Evolutionary conservation across 495 filamentous ascomycete species (phyloP).

Genomic region (Talaromyces adpressus): DNA sequence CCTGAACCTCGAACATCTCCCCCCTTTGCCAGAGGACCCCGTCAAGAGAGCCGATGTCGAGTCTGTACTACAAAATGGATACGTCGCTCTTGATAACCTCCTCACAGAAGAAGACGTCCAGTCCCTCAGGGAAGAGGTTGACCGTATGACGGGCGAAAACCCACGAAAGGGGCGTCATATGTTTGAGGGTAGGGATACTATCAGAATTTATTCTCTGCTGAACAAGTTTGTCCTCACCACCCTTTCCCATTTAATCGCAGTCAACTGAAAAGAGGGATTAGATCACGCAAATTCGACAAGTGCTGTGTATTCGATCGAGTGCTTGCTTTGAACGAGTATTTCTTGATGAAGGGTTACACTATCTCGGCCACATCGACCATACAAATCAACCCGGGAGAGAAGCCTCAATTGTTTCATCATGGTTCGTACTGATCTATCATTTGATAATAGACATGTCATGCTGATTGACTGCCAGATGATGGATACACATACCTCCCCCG

Average conservation of each 20-base stretch:
- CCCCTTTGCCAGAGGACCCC: conserved; percentile 2
- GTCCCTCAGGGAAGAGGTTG: background rate
- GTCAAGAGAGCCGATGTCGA: background rate
- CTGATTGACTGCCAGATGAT: background rate
- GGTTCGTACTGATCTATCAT: background rate
- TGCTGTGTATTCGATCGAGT: conserved; percentile 4
- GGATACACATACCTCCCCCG: conserved; percentile 6
- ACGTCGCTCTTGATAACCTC: background rate
- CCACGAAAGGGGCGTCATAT: background rate
- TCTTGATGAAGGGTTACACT: background rate
- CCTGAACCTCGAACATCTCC: background rate
- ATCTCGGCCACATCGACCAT: conserved; percentile 8
- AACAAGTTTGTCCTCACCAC: background rate
- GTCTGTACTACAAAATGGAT: background rate
- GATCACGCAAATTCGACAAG: conserved; percentile 7
- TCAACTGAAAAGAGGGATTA: background rate
- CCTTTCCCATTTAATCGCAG: too few relatives aligned
- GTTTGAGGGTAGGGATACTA: background rate
- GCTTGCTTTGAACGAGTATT: conserved; percentile 4
- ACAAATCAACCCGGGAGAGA: conserved; percentile 13
- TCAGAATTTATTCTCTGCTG: conserved; percentile 3
- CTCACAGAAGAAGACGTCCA: background rate
- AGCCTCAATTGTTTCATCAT: conserved; percentile 13
- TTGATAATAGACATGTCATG: background rate
- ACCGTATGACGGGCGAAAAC: conserved; percentile 2